Conservation (phyloP, 176 grass and related monocot genomes). For the Luzula sylvatica region DNA sequence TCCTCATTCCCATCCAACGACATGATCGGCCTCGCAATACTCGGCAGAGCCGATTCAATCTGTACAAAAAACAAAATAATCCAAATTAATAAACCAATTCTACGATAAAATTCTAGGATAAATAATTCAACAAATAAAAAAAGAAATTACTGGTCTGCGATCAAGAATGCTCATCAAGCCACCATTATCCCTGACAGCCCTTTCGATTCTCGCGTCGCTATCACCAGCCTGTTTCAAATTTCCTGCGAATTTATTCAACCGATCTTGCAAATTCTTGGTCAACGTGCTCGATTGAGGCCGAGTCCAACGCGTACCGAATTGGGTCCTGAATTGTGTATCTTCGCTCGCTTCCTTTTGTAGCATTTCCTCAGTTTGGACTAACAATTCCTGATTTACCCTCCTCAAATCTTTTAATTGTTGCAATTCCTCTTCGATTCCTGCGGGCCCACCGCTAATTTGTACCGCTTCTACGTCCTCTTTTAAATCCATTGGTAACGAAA, state of each 20-base stretch:
- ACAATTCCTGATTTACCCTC: conserved; percentile 90
- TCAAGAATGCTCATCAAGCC: conserved; percentile 91
- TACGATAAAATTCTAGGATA: not conserved
- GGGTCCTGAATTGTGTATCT: conserved; percentile 83
- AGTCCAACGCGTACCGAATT: conserved; percentile 88
- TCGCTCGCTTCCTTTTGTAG: conserved; percentile 91
- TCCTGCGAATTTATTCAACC: conserved; percentile 79
- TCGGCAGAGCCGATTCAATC: conserved; percentile 98
- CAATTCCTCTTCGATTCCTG: conserved; percentile 65
- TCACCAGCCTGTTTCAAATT: conserved; percentile 90
- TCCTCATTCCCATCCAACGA: conserved; percentile 99
- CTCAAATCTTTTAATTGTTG: conserved; percentile 95
- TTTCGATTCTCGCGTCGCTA: conserved; percentile 71
- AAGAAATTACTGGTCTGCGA: conserved; percentile 52
- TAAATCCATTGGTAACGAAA: conserved; percentile 66
- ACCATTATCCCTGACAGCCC: conserved; percentile 65
- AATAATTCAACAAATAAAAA: not conserved
- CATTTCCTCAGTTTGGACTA: conserved; percentile 88
- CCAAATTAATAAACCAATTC: not conserved
- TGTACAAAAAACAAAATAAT: conserved; percentile 26
- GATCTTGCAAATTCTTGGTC: conserved; percentile 91
- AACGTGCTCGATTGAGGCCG: conserved; percentile 89
- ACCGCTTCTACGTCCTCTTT: conserved; percentile 92
- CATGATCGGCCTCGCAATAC: conserved; percentile 97
- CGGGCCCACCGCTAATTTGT: conserved; percentile 95